A percentile compares a stretch with the other conserved stretches of the same genome.
Conservation (phyloP, 75 land plant species). For the Pseudotsuga menziesii region DNA sequence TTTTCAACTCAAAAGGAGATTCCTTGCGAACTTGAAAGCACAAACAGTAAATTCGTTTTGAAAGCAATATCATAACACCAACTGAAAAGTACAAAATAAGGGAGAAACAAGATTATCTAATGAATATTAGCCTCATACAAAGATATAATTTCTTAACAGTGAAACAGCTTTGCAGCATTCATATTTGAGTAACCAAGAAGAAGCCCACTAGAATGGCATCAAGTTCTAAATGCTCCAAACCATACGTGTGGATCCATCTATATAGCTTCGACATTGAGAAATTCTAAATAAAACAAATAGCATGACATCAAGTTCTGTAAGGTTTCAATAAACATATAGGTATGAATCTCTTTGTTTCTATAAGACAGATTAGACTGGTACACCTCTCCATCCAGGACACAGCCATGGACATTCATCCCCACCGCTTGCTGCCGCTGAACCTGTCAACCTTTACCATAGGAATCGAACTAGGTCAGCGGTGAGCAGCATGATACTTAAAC, state of each 20-base stretch:
- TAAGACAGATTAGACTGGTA: too few relatives aligned
- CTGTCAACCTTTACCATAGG: too few relatives aligned
- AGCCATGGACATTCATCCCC: too few relatives aligned
- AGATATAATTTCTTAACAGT: background rate
- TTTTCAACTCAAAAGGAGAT: background rate
- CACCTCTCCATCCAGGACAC: too few relatives aligned
- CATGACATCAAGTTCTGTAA: background rate
- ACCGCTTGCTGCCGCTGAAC: too few relatives aligned
- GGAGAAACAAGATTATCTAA: background rate
- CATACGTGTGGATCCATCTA: background rate
- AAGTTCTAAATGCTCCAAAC: background rate
- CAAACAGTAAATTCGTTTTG: background rate
- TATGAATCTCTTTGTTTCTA: background rate
- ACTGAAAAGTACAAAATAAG: background rate
- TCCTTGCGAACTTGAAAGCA: background rate
- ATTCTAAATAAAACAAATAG: background rate
- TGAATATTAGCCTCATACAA: background rate
- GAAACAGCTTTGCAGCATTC: background rate
- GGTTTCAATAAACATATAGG: background rate
- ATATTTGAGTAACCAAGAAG: background rate
- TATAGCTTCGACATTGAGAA: background rate
- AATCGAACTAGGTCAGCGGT: too few relatives aligned
- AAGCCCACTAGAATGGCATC: background rate
- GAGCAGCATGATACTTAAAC: too few relatives aligned
- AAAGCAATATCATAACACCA: background rate